A percentile compares a stretch with the other conserved stretches of the same genome.
Evolutionary conservation across 345 rosid species (phyloP).

Genomic region (Populus nigra): DNA sequence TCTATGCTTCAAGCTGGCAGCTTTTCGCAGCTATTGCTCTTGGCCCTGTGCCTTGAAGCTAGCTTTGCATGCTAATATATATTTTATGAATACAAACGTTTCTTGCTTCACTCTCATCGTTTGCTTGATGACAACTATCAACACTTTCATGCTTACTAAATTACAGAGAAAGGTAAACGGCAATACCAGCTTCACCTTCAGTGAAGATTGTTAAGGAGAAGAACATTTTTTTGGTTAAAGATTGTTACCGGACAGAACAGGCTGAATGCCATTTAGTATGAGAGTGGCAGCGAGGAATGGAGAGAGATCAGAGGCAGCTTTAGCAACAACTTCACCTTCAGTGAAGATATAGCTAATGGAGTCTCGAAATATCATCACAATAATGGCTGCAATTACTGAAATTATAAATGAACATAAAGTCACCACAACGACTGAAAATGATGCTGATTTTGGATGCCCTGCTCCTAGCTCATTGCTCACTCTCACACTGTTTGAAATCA

Average conservation of each 20-base stretch:
- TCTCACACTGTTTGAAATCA: conserved; percentile 43
- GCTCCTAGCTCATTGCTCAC: conserved; percentile 77
- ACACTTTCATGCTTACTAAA: too few species aligned
- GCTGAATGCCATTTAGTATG: conserved; percentile 51
- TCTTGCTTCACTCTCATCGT: too few species aligned
- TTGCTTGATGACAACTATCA: too few species aligned
- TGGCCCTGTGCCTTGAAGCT: too few species aligned
- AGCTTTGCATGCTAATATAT: too few species aligned
- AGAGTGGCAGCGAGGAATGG: conserved; percentile 56
- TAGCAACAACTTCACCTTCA: conserved; percentile 45
- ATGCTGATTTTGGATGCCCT: conserved; percentile 62
- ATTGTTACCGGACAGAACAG: conserved; percentile 59
- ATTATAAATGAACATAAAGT: conserved; percentile 44
- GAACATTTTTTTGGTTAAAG: neutral
- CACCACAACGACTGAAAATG: conserved; percentile 44
- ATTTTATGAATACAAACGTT: too few species aligned
- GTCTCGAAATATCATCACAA: conserved; percentile 41
- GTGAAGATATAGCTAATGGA: conserved; percentile 63
- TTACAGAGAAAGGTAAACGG: too few species aligned
- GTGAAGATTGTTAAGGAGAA: neutral
- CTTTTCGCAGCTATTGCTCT: too few species aligned
- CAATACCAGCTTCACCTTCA: too few species aligned
- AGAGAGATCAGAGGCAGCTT: conserved; percentile 52
- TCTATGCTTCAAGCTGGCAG: too few species aligned
- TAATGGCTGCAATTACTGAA: conserved; percentile 39